Evolutionary conservation across 441 rosid genomes (phyloP), one percentile per base, ranked within the genome.

Genomic region (Arabidopsis lyrata): DNA sequence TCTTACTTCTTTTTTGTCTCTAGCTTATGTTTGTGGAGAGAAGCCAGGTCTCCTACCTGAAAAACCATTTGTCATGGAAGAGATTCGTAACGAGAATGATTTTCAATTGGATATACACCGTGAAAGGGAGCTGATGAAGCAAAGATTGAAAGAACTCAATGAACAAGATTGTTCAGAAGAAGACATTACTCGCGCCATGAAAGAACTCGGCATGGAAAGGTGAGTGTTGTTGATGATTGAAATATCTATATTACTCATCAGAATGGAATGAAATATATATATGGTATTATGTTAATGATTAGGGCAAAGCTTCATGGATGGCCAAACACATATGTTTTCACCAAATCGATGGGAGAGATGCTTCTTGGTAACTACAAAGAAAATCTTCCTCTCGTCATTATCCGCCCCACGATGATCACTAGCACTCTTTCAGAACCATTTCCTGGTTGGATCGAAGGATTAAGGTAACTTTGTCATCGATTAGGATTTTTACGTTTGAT

Each of bases 331-430:
- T 87, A 87, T 8, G 91, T 80, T 2, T 87, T 87, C 69, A 87
- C 91, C 1, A 87, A 87, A 81, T 83, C 87, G 15, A 81, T 87
- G 87, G 91, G 80, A 48, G 91, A 87, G 63, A 87, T 85, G 87
- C 27, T 83, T 36, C 53, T 87, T 20, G 81, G 59, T 39, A 44
- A 78, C 2, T 24, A 55, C 13, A 85, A 71, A 65, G 87, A 56
- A 36, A 52, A 65, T 44, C 18, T 87, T 15, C 61, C 89, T 2
- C 75, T 78, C 0, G 86, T 81, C 45, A 84, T 84, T 13, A 32
- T 87, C 34, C 86, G 86, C 5, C 90, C 91, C 2, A 57, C 88
- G 3, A 84, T 87, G 68, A 27, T 87, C 35, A 83, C 89, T 10
- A 80, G 88, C 48, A 85, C 91, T 55, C 66, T 55, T 57, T 77